These are phyloP conservation scores for Neckera pumila DNA, from an alignment of 225 moss, liverwort and hornwort species.

Conservation along the genomic window DNA sequence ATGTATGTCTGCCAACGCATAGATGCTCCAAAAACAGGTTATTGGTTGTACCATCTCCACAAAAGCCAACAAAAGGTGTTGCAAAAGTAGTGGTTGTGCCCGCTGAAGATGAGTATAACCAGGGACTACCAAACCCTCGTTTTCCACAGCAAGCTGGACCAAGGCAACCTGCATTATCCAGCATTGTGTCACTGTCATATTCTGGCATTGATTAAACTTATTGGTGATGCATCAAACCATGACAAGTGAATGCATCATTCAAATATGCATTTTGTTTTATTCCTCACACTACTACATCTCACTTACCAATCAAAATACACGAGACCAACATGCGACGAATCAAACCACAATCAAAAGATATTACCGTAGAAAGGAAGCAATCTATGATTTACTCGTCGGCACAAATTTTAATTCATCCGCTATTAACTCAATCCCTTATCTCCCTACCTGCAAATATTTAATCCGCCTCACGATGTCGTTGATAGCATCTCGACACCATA, in stretches of 20 bases:
- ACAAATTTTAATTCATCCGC: background rate
- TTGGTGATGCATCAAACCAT: background rate
- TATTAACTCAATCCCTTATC: background rate
- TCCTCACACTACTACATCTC: background rate
- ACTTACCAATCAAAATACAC: background rate
- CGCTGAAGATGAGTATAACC: constrained; percentile 98
- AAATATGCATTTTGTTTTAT: background rate
- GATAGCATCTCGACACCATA: constrained; percentile 98
- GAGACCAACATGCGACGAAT: background rate
- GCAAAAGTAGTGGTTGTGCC: constrained; percentile 88
- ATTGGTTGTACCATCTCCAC: constrained; percentile 73
- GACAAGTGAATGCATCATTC: background rate
- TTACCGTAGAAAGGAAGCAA: background rate
- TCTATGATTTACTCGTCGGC: background rate
- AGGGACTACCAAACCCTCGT: constrained; percentile 82
- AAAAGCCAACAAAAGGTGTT: constrained; percentile 90
- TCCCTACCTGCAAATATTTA: constrained; percentile 53
- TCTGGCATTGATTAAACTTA: background rate
- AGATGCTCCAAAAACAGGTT: background rate
- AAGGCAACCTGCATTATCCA: constrained; percentile 44
- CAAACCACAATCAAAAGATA: background rate
- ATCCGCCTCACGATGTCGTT: constrained; percentile 44
- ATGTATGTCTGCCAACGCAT: background rate
- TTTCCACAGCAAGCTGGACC: constrained; percentile 63
- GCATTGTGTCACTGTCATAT: background rate